phyloP scores from a whole-genome alignment of 2,329 filamentous ascomycete species.

The Juglanconis sp. region DNA sequence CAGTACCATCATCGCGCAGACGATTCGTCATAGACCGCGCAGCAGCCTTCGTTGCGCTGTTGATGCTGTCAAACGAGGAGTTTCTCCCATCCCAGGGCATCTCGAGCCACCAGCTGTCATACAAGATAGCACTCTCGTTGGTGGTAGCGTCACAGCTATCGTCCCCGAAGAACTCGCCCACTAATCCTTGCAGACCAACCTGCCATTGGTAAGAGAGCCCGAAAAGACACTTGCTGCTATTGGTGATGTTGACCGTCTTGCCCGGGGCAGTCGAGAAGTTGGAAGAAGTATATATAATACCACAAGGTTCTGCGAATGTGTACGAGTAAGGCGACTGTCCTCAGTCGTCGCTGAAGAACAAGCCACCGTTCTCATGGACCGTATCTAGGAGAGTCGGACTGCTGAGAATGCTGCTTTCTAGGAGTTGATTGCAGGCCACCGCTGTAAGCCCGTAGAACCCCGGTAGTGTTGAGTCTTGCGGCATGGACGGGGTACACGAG shows the following conservation, averaged over 20 bases:
- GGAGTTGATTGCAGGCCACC: not conserved
- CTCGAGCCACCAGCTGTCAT: not conserved
- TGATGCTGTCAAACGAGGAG: constrained; percentile 21
- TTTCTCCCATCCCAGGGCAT: not conserved
- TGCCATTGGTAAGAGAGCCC: not conserved
- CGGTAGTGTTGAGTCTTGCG: not conserved
- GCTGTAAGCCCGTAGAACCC: not conserved
- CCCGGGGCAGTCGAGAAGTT: not conserved
- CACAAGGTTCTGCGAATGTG: too few relatives aligned
- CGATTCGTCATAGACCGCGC: not conserved
- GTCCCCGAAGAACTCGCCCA: not conserved
- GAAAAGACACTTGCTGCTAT: not conserved
- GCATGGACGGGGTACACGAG: not conserved
- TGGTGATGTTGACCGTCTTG: not conserved
- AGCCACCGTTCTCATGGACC: too few relatives aligned
- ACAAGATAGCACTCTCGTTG: not conserved
- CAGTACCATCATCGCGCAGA: not conserved
- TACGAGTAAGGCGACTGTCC: too few relatives aligned
- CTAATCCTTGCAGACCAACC: not conserved
- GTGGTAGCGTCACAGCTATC: not conserved
- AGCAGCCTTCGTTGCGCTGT: constrained; percentile 18
- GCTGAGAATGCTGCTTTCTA: not conserved
- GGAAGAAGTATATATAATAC: not conserved
- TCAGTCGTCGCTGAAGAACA: too few relatives aligned
- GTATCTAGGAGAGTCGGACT: too few relatives aligned